Conservation (phyloP, 169 alveolate genomes). For the Plasmodium falciparum region DNA sequence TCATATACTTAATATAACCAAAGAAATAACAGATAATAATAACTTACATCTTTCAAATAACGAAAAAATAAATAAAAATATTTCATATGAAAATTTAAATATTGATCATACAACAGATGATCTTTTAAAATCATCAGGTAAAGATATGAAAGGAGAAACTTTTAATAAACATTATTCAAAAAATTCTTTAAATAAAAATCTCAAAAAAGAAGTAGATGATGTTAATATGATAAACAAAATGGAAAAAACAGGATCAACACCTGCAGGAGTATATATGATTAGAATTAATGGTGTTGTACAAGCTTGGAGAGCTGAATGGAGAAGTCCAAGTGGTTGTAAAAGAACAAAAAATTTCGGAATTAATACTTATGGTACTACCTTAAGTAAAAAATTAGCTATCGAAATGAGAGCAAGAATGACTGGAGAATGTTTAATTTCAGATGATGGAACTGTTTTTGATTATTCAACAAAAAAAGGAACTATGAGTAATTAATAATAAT, state of each 20-base stretch:
- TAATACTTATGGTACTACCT: conserved; percentile 57
- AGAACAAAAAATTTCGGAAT: conserved; percentile 69
- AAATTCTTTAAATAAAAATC: background rate
- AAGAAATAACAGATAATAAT: background rate
- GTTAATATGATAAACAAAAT: conserved; percentile 16
- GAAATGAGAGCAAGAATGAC: conserved; percentile 76
- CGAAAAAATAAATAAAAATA: conserved; percentile 16
- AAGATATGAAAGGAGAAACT: conserved; percentile 9
- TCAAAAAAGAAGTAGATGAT: conserved; percentile 53
- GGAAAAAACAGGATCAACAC: conserved; percentile 35
- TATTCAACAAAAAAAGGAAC: conserved; percentile 22
- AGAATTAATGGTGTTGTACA: conserved; percentile 66
- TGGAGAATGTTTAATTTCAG: conserved; percentile 62
- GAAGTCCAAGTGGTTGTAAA: conserved; percentile 67
- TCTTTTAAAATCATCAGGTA: background rate
- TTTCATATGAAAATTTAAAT: conserved; percentile 20
- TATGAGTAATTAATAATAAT: background rate
- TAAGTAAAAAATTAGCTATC: conserved; percentile 72
- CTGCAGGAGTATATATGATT: conserved; percentile 74
- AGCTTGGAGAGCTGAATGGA: conserved; percentile 79
- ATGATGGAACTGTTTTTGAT: conserved; percentile 75
- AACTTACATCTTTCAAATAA: background rate
- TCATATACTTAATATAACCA: background rate
- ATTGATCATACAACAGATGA: background rate
- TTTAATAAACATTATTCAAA: conserved; percentile 17